Evolutionary conservation across 352 stramenopile genomes (phyloP).

Genomic region (Globisporangium emineosum): DNA sequence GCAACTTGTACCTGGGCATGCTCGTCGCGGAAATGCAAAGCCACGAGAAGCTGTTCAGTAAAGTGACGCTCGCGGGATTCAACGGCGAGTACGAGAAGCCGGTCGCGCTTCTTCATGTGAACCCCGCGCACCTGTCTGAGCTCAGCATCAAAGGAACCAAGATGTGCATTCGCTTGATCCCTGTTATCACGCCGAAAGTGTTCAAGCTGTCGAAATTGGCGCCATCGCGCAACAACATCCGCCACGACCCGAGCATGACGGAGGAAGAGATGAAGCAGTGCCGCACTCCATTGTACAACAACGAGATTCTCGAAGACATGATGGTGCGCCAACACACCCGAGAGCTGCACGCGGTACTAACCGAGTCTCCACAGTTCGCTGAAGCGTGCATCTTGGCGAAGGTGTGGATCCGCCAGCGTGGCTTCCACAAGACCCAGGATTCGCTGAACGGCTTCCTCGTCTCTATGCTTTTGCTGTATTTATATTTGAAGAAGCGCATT

Average conservation of each 20-base stretch:
- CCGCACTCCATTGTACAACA: conserved; percentile 89
- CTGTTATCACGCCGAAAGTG: conserved; percentile 55
- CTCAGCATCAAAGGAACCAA: conserved; percentile 50
- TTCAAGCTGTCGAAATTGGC: conserved; percentile 84
- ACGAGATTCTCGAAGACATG: conserved; percentile 90
- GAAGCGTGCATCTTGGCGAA: conserved; percentile 83
- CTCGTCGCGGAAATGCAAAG: conserved; percentile 55
- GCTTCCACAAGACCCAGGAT: conserved; percentile 70
- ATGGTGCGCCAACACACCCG: conserved; percentile 75
- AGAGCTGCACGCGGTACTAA: conserved; percentile 67
- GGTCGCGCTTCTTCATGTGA: conserved; percentile 56
- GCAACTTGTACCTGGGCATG: conserved; percentile 83
- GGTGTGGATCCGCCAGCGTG: conserved; percentile 86
- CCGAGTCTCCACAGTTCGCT: conserved; percentile 65
- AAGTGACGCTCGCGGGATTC: conserved; percentile 67
- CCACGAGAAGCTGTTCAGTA: conserved; percentile 35
- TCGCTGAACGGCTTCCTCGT: conserved; percentile 81
- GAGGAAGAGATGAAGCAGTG: conserved; percentile 66
- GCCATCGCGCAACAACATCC: conserved; percentile 83
- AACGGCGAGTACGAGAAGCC: conserved; percentile 79
- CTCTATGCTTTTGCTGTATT: conserved; percentile 84
- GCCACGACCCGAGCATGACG: conserved; percentile 68
- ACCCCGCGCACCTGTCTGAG: conserved; percentile 28
- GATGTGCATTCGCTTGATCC: conserved; percentile 71
- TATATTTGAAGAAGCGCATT: conserved; percentile 74